Conservation (phyloP, 2,329 filamentous ascomycete species). For the Dactylellina parvicollis region DNA sequence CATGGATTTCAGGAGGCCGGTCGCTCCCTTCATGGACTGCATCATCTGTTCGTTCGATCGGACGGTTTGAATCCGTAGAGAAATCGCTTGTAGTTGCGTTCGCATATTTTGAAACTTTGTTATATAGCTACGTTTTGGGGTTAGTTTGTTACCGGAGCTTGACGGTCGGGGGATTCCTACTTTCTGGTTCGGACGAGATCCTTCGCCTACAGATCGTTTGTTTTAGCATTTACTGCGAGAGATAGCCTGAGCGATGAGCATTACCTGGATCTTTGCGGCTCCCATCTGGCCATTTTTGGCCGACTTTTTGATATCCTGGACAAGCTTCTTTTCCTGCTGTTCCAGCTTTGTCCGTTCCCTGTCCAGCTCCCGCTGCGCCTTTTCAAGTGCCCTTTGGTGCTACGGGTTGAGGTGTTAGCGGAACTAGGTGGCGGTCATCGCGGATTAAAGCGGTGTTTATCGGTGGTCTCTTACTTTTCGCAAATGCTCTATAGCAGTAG, state of each 20-base stretch:
- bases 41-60: conserved; percentile 99
- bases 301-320: conserved; percentile 96
- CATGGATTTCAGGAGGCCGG: conserved; percentile 92
- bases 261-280: conserved; percentile 88
- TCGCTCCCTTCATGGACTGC: conserved; percentile 99
- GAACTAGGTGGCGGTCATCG: neutral
- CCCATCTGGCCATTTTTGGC: conserved; percentile 98
- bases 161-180: conserved; percentile 61
- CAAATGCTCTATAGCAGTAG: conserved; percentile 62
- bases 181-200: conserved; percentile 90
- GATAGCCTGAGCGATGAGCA: neutral
- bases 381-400: conserved; percentile 96
- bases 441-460: neutral
- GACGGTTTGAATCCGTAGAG: conserved; percentile 93
- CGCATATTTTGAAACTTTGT: conserved; percentile 99
- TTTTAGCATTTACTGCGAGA: conserved; percentile 6
- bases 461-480: conserved; percentile 61
- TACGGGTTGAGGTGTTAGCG: conserved; percentile 23
- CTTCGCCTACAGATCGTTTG: conserved; percentile 70
- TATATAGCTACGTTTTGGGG: conserved; percentile 73
- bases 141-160: neutral
- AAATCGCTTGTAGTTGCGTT: conserved; percentile 95
- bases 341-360: conserved; percentile 94
- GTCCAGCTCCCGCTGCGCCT: conserved; percentile 95
- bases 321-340: conserved; percentile 97